Evolutionary conservation across 202 grass and related monocot species (phyloP).

Genomic region (Schoenoplectus tabernaemontani): DNA sequence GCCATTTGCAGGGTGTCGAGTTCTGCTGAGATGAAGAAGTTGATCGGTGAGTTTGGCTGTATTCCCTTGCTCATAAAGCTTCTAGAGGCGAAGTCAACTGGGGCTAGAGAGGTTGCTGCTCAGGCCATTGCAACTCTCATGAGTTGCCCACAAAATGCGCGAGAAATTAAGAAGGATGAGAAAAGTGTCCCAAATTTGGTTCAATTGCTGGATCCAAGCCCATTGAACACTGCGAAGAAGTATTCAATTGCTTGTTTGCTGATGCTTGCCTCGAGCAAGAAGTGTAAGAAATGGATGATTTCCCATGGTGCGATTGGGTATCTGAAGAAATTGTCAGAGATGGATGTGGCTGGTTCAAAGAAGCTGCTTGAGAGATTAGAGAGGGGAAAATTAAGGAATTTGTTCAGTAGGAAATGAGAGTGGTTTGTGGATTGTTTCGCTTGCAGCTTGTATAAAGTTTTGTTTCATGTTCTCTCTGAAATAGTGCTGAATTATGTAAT

Average conservation of each 20-base stretch:
- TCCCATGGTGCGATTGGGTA: slow-evolving; percentile 88
- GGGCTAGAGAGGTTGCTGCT: slow-evolving; percentile 60
- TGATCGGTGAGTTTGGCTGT: slow-evolving; percentile 70
- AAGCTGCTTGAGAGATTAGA: slow-evolving; percentile 86
- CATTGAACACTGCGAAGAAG: slow-evolving; percentile 85
- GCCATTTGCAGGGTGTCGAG: slow-evolving; percentile 62
- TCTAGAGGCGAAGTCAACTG: slow-evolving; percentile 75
- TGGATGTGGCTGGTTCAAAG: slow-evolving; percentile 75
- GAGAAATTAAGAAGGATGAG: slow-evolving; percentile 80
- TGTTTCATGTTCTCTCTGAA: slow-evolving; percentile 88
- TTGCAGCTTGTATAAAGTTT: slow-evolving; percentile 56
- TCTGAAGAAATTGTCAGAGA: slow-evolving; percentile 92
- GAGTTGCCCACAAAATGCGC: slow-evolving; percentile 43
- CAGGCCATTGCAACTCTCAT: slow-evolving; percentile 81
- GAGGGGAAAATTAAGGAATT: slow-evolving; percentile 50
- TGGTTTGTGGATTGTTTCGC: slow-evolving; percentile 16
- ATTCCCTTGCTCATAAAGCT: slow-evolving; percentile 57
- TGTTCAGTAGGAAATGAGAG: slow-evolving; percentile 64
- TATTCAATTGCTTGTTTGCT: slow-evolving; percentile 79
- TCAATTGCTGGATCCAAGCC: slow-evolving; percentile 76
- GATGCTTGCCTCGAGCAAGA: slow-evolving; percentile 51
- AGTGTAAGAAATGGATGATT: slow-evolving; percentile 79
- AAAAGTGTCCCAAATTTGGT: slow-evolving; percentile 97
- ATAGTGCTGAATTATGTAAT: slow-evolving; percentile 29
- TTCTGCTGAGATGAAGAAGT: slow-evolving; percentile 61